Evolutionary conservation across 768 basidiomycete genomes (phyloP), one percentile per base, ranked within the genome.

Genomic region (Lactifluus pinguis): DNA sequence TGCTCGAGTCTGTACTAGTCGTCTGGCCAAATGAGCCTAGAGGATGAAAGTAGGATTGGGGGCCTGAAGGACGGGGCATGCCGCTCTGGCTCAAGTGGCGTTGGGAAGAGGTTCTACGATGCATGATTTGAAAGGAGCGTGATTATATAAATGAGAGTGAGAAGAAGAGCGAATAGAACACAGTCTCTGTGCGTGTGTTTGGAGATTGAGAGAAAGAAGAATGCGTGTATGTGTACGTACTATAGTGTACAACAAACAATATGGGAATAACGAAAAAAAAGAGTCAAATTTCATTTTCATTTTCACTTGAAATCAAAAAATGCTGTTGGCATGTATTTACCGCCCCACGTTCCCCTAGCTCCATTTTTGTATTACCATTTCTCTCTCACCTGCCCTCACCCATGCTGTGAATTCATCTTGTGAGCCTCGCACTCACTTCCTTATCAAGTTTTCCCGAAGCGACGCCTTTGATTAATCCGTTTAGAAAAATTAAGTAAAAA

Each of bases 101-200:
- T 25, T 50, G 57, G 48, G 65, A 66, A 15, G 55, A 38, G 9
- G 59, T 50, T 45, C 65, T 34, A 5, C 62, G 65, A 42, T 66
- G 65, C 63, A 64, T 64, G 17, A n/a, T 25, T 25, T 25, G 25
- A 25, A 53, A 41, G 11, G 55, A 59, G 34, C 13, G 55, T 49
- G 38, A 59, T 38, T 65, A 59, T 57, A 57, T 66, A 65, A 59
- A 11, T 10, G 54, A 57, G 4, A 62, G 56, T 36, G 42, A 53
- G 21, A 42, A 19, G 36, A 17, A 17, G 17, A 36, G 49, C n/a
- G 54, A 25, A 61, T 55, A 57, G 48, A 42, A 56, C 32, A 11
- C 2, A n/a, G 5, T 49, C 34, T 25, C 32, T 29, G 25, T 25
- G 25, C 25, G 25, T 25, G 25, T 25, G n/a, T n/a, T n/a, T 25